Conservation (phyloP, 169 alveolate genomes). For the Eimeria praecox region DNA sequence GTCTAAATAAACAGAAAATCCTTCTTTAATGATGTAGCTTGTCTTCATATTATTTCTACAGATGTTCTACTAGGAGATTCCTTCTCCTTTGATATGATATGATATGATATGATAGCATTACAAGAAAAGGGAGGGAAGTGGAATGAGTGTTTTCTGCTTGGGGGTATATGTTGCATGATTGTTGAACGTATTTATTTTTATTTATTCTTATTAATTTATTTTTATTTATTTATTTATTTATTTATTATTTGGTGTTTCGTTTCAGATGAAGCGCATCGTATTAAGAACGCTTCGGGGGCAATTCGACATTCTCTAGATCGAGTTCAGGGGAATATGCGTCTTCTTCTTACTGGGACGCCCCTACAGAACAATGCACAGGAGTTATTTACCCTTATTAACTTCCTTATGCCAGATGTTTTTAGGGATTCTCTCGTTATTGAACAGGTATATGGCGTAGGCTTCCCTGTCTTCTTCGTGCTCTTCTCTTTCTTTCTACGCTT, state of each 20-base stretch:
- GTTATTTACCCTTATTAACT: conserved; percentile 96
- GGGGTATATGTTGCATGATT: no score
- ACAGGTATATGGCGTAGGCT: conserved; percentile 84
- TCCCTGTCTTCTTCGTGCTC: background rate
- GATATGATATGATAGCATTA: no score
- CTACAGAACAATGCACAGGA: conserved; percentile 97
- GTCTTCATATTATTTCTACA: no score
- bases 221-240: background rate
- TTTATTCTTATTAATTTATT: background rate
- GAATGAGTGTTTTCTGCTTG: no score
- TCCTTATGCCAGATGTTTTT: conserved; percentile 98
- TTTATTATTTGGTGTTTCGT: background rate
- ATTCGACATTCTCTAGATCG: conserved; percentile 96
- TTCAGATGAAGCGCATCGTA: conserved; percentile 99
- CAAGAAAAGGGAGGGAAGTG: no score
- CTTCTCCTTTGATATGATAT: no score
- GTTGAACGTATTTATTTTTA: background rate
- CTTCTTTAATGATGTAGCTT: no score
- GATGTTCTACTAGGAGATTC: no score
- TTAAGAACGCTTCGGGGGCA: conserved; percentile 97
- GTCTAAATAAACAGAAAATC: background rate
- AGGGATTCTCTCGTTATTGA: conserved; percentile 97
- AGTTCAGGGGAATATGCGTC: conserved; percentile 92
- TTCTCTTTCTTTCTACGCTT: no score
- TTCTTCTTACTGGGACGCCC: conserved; percentile 98